Evolutionary conservation across 1,284 basidiomycete genomes (phyloP).

Genomic region (Ceratobasidium sp.): DNA sequence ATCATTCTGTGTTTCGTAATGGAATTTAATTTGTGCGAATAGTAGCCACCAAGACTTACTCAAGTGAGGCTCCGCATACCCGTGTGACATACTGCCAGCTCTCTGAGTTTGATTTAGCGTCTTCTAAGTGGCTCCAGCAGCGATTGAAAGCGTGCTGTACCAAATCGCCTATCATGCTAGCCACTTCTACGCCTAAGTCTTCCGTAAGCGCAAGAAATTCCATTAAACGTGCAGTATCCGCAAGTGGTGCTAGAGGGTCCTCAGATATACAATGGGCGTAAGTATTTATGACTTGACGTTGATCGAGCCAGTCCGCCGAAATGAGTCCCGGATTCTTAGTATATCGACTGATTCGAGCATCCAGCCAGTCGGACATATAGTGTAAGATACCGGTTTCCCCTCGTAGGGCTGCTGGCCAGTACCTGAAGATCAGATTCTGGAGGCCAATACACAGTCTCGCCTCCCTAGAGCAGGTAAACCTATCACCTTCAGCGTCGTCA

Average conservation of each 20-base stretch:
- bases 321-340: background rate
- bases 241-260: background rate
- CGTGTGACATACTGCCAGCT: too few relatives aligned
- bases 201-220: background rate
- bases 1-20: too few relatives aligned
- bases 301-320: background rate
- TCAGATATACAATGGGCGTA: background rate
- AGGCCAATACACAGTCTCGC: background rate
- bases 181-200: background rate
- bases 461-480: background rate
- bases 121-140: too few relatives aligned
- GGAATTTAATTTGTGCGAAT: too few relatives aligned
- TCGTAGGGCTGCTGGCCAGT: background rate
- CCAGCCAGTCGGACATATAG: background rate
- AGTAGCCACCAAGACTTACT: too few relatives aligned
- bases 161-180: too few relatives aligned
- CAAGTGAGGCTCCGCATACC: too few relatives aligned
- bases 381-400: background rate
- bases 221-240: background rate
- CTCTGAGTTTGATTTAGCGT: too few relatives aligned
- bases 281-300: background rate
- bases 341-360: background rate
- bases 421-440: background rate
- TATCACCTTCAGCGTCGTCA: background rate
- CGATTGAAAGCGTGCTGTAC: too few relatives aligned